phyloP scores from a whole-genome alignment of 1,139 yeast species.

The Blastobotrys illinoisensis region DNA sequence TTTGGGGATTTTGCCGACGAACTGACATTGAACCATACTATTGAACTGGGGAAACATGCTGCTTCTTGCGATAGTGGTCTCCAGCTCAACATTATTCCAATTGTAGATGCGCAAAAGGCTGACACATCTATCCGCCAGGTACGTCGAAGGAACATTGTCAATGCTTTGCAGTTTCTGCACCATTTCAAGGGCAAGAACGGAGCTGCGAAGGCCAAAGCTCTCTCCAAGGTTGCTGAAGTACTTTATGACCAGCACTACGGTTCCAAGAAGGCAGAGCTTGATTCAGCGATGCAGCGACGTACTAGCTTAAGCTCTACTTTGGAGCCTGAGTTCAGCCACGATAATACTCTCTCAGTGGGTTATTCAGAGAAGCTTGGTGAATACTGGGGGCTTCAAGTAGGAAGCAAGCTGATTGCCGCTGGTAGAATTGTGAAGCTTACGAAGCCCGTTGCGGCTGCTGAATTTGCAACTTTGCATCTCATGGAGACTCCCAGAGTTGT shows the following conservation, averaged over 20 bases:
- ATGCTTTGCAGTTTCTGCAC: slow-evolving; percentile 6
- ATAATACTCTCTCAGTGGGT: not conserved
- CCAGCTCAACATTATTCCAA: slow-evolving; percentile 10
- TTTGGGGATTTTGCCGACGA: slow-evolving; percentile 48
- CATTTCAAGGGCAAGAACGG: not conserved
- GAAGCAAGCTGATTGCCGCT: slow-evolving; percentile 1
- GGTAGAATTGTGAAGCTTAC: slow-evolving; percentile 2
- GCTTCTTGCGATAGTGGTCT: slow-evolving; percentile 13
- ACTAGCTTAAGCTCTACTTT: not conserved
- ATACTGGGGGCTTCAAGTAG: slow-evolving; percentile 3
- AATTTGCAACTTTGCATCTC: not conserved
- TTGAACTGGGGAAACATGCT: slow-evolving; percentile 33
- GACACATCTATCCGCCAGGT: slow-evolving; percentile 7
- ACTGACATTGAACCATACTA: slow-evolving; percentile 40
- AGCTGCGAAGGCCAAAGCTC: not conserved
- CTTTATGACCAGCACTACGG: slow-evolving; percentile 5
- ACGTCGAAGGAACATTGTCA: slow-evolving; percentile 2
- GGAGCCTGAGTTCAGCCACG: slow-evolving; percentile 2
- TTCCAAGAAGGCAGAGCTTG: not conserved
- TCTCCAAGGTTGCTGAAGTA: slow-evolving; percentile 4
- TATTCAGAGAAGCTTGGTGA: not conserved
- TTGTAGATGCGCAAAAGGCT: slow-evolving; percentile 6
- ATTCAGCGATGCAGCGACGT: not conserved
- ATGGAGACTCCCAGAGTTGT: not conserved
- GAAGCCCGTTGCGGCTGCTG: not conserved